Evolutionary conservation across 192 early-diverging fungal genomes (phyloP), one percentile per base, ranked within the genome.

Genomic region (Coemansia sp.): DNA sequence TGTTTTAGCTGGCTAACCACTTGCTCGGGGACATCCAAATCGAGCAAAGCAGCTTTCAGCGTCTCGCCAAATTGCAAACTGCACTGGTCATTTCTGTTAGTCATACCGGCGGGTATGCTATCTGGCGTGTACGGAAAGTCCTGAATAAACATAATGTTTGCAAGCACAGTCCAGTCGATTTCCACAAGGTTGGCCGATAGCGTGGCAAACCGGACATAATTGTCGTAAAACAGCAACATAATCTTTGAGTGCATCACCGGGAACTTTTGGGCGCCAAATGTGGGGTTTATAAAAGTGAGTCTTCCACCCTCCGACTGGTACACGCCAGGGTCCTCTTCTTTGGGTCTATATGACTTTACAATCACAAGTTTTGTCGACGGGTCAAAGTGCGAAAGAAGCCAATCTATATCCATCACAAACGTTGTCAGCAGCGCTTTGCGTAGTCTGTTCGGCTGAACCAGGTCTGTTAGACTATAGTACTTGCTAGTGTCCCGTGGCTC

Each of bases 121-220:
- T 25, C 5, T 13, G 74, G 39, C 0, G 67, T 74, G 20, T 74
- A 39, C 2, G 77, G 72, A 45, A 90, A 81, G 51, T 90, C 89
- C 57, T 90, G 89, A 12, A 90, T 85, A 71, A 83, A 90, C 23
- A 90, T 63, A 5, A 84, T 84, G 68, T 90, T 90, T 9, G 85
- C 82, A 15, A 90, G 56, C 18, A 84, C 66, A 8, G 75, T 59
- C 81, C 86, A 90, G 67, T 90, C 89, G 25, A 71, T 49, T 20
- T 37, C 28, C 2, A 87, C 77, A 56, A 90, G 58, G 30, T 90
- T 90, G 10, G 87, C 89, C 0, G 86, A 87, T 0, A 84, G 83
- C 15, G 80, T 75, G 0, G 88, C 87, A 2, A 90, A 84, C 2
- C 89, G 76, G 55, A 86, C 59, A 49, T 84, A 85, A 1, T 51